These are phyloP conservation scores for Amanita phalloides DNA, from an alignment of 768 basidiomycete species.

Conservation along the genomic window DNA sequence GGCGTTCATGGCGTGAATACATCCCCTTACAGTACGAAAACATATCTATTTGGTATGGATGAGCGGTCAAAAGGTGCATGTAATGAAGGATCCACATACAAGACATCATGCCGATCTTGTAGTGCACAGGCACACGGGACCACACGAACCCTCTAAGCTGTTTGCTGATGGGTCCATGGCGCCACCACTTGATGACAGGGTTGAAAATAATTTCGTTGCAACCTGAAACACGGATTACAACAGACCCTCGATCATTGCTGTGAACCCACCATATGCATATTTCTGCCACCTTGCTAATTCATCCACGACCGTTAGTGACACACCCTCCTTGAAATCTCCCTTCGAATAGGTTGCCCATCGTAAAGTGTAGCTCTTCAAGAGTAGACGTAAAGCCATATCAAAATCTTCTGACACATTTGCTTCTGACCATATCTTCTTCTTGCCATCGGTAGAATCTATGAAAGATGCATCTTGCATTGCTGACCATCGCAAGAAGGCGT, in stretches of 20 bases:
- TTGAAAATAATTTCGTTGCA: conserved; percentile 80
- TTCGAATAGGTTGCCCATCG: conserved; percentile 80
- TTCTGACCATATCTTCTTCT: conserved; percentile 66
- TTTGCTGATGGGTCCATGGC: conserved; percentile 65
- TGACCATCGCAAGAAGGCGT: conserved; percentile 81
- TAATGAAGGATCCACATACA: conserved; percentile 26
- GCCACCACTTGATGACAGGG: conserved; percentile 70
- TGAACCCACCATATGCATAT: conserved; percentile 36
- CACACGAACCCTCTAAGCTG: conserved; percentile 68
- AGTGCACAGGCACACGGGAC: conserved; percentile 67
- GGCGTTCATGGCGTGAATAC: conserved; percentile 4
- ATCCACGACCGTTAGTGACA: conserved; percentile 77
- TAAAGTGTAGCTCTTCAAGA: conserved; percentile 62
- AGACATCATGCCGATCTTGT: conserved; percentile 74
- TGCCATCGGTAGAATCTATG: conserved; percentile 49
- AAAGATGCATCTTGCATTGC: conserved; percentile 82
- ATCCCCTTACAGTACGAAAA: conserved; percentile 31
- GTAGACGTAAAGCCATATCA: conserved; percentile 59
- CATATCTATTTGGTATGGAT: conserved; percentile 23
- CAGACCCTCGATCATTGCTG: not conserved
- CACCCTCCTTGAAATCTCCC: conserved; percentile 85
- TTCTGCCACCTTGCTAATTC: conserved; percentile 91
- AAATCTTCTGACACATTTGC: conserved; percentile 77
- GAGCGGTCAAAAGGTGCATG: not conserved
- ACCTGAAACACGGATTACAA: conserved; percentile 19